Conservation (phyloP, 2,329 filamentous ascomycete genomes). For the Ophiostoma australiae region DNA sequence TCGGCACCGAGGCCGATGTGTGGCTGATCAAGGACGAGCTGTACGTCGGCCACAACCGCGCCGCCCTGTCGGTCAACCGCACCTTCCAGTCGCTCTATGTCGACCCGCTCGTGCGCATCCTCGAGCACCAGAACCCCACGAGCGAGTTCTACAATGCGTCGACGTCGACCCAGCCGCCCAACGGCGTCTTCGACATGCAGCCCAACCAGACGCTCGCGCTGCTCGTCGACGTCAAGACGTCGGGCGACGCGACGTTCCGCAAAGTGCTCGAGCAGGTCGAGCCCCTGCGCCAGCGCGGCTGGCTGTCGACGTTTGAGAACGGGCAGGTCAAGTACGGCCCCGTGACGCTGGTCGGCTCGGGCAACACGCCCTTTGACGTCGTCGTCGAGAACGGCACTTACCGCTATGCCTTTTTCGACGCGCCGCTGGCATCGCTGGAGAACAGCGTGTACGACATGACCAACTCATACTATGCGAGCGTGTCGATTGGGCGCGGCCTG, state of each 20-base stretch:
- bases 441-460: slow-evolving; percentile 40
- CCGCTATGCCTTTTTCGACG: slow-evolving; percentile 63
- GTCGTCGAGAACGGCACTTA: slow-evolving; percentile 49
- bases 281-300: slow-evolving; percentile 55
- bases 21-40: slow-evolving; percentile 48
- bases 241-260: slow-evolving; percentile 48
- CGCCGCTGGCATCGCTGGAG: slow-evolving; percentile 48
- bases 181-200: slow-evolving; percentile 53
- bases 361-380: slow-evolving; percentile 56
- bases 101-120: slow-evolving; percentile 55
- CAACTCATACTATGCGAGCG: slow-evolving; percentile 64
- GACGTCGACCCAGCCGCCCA: slow-evolving; percentile 37
- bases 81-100: slow-evolving; percentile 62
- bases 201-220: slow-evolving; percentile 54
- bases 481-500: slow-evolving; percentile 50
- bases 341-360: slow-evolving; percentile 65
- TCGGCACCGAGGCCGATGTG: slow-evolving; percentile 64
- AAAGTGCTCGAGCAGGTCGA: slow-evolving; percentile 52
- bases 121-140: slow-evolving; percentile 47
- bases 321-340: slow-evolving; percentile 49
- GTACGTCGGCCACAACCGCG: slow-evolving; percentile 54
- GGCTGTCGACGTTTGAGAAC: slow-evolving; percentile 50
- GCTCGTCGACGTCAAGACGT: slow-evolving; percentile 65
- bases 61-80: slow-evolving; percentile 48
- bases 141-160: slow-evolving; percentile 41